Evolutionary conservation across 257 asterid species (phyloP).

Genomic region (Coffea eugenioides): DNA sequence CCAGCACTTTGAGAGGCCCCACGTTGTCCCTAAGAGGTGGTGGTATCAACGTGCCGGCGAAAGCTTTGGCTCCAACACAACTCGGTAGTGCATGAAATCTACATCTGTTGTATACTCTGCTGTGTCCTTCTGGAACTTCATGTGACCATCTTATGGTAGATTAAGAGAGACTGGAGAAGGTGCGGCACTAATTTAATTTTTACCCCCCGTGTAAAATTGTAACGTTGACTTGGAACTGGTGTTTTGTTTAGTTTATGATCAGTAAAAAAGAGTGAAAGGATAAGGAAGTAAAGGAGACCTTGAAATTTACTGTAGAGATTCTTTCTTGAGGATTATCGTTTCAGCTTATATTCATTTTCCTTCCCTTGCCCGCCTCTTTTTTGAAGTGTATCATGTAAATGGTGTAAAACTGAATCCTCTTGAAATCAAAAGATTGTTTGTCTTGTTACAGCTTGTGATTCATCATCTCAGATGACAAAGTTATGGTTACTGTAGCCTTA

Average conservation of each 20-base stretch:
- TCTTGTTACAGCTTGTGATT: slow-evolving; percentile 7
- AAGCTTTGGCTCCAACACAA: slow-evolving; percentile 33
- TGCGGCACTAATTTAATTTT: slow-evolving; percentile 34
- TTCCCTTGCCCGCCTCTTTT: slow-evolving; percentile 9
- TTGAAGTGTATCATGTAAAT: slow-evolving; percentile 32
- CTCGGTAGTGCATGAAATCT: slow-evolving; percentile 30
- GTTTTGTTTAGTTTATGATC: slow-evolving; percentile 31
- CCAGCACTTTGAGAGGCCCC: slow-evolving; percentile 39
- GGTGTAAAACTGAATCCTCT: slow-evolving; percentile 30
- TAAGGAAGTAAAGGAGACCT: slow-evolving; percentile 21
- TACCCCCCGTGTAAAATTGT: slow-evolving; percentile 39
- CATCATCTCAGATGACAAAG: not conserved
- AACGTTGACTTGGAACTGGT: slow-evolving; percentile 28
- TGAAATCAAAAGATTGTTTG: slow-evolving; percentile 18
- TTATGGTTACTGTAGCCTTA: not conserved
- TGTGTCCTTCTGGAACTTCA: slow-evolving; percentile 28
- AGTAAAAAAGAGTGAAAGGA: slow-evolving; percentile 23
- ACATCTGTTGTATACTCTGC: slow-evolving; percentile 34
- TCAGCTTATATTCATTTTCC: slow-evolving; percentile 22
- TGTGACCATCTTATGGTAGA: slow-evolving; percentile 21
- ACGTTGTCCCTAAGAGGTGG: slow-evolving; percentile 40
- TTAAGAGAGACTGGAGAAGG: slow-evolving; percentile 29
- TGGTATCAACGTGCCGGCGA: slow-evolving; percentile 33
- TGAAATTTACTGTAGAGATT: slow-evolving; percentile 26
- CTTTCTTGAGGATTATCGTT: slow-evolving; percentile 27